Conservation (phyloP, 2,329 filamentous ascomycete genomes). For the Cryphonectria carpinicola region DNA sequence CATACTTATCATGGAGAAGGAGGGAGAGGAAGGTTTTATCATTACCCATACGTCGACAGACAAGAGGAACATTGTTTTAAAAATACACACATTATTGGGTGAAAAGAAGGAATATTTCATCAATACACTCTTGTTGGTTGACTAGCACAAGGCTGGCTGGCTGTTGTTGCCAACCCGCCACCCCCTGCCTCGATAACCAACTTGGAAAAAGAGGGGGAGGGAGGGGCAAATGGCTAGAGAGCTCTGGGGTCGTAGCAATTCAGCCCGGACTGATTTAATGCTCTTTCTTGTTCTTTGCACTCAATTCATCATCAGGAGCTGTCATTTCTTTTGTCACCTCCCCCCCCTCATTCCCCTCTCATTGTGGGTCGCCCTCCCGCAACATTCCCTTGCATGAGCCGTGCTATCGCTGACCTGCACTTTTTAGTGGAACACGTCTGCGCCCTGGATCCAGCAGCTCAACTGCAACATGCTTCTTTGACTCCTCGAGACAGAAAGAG, state of each 20-base stretch:
- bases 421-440: slow-evolving; percentile 15
- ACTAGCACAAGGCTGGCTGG: background rate
- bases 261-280: slow-evolving; percentile 2
- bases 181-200: slow-evolving; percentile 8
- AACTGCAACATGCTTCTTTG: slow-evolving; percentile 6
- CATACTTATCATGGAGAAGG: background rate
- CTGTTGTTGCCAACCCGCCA: background rate
- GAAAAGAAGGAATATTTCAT: background rate
- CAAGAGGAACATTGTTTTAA: background rate
- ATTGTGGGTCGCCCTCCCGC: slow-evolving; percentile 1
- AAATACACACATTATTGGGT: background rate
- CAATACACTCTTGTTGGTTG: background rate
- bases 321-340: slow-evolving; percentile 8
- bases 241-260: background rate
- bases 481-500: background rate
- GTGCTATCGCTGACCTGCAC: slow-evolving; percentile 8
- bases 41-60: background rate
- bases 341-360: background rate
- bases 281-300: slow-evolving; percentile 2
- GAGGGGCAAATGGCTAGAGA: slow-evolving; percentile 10
- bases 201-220: slow-evolving; percentile 8
- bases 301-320: background rate
- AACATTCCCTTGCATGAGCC: slow-evolving; percentile 1
- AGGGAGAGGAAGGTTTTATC: background rate
- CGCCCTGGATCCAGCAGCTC: slow-evolving; percentile 8